Percentiles rank a stretch among this genome's conserved stretches.
Evolutionary conservation across 2,329 filamentous ascomycete genomes (phyloP).

Genomic region (Parastagonospora avenae): DNA sequence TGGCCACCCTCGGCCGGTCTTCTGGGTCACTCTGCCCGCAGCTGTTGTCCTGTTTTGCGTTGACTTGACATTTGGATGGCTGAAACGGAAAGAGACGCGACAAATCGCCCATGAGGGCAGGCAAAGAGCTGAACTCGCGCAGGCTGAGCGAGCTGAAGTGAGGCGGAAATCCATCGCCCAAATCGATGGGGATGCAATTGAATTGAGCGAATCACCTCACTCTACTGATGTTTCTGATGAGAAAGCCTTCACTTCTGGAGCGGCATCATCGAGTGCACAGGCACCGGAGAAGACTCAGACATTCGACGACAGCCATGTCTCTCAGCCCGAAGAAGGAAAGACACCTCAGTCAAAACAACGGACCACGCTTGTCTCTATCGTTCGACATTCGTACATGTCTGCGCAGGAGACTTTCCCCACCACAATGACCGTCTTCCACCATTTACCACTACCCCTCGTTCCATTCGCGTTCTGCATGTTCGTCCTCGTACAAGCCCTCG

Average conservation of each 20-base stretch:
- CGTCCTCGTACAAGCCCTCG: slow-evolving; percentile 72
- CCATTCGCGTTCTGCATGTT: slow-evolving; percentile 79
- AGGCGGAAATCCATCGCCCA: slow-evolving; percentile 29
- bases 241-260: slow-evolving; percentile 8
- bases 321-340: slow-evolving; percentile 10
- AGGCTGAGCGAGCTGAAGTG: slow-evolving; percentile 39
- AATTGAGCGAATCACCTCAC: slow-evolving; percentile 2
- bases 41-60: slow-evolving; percentile 71
- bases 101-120: slow-evolving; percentile 64
- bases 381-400: slow-evolving; percentile 59
- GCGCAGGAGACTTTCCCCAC: slow-evolving; percentile 73
- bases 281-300: slow-evolving; percentile 5
- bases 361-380: slow-evolving; percentile 60
- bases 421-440: slow-evolving; percentile 65
- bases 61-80: slow-evolving; percentile 69
- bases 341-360: slow-evolving; percentile 13
- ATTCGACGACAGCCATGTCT: background rate
- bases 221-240: slow-evolving; percentile 9
- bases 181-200: slow-evolving; percentile 10
- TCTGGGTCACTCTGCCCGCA: slow-evolving; percentile 71
- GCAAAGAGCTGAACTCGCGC: slow-evolving; percentile 53
- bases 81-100: slow-evolving; percentile 65
- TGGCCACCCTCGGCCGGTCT: slow-evolving; percentile 62
- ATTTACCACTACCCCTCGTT: slow-evolving; percentile 70
- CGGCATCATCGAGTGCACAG: slow-evolving; percentile 4